Evolutionary conservation across 805 yeast genomes (phyloP), one percentile per base, ranked within the genome.

Genomic region (Starmerella floris): DNA sequence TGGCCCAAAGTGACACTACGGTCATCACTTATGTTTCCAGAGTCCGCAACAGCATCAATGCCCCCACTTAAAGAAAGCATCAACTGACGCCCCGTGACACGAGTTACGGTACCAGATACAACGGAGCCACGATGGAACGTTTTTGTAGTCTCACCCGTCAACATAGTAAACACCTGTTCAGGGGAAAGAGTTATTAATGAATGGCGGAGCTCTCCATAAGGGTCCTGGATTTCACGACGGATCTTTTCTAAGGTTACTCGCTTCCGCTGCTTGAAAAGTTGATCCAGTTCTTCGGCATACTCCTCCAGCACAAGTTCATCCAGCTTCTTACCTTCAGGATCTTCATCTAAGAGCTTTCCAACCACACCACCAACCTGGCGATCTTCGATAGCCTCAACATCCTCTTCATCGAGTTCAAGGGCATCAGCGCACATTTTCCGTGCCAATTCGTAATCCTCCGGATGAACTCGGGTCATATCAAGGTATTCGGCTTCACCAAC

Each of bases 381-480:
- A 48, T 77, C 79, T 56, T 83, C 87, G 37, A 79, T 61, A 43
- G 79, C 87, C 2, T 77, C 79, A 56, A 83, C 69, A 51, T 85
- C 95, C 61, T 88, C 97, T 55, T 93, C 98, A 54, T 85, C 95
- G 50, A 87, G 72, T 59, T 88, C 98, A 51, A 91, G 70, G 2
- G 98, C 97, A 66, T 91, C 98, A 1, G 95, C 91, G 6, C 96
- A 97, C 87, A 91, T 91, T 60, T 91, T 91, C 39, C 91, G 75
- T 3, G 96, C 97, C 52, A 91, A 69, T 50, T 83, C 94, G 60
- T 91, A 91, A 63, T 91, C 99, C 62, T 91, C 97, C 6, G 97
- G 97, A 56, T 91, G 99, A 37, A 91, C 85, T 64, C 98, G 74
- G 0, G 98, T 91, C 39, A 91, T 87, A 61, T 91, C 99, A 52